phyloP scores from a whole-genome alignment of 2,329 filamentous ascomycete genomes.

The Botrytis porri region DNA sequence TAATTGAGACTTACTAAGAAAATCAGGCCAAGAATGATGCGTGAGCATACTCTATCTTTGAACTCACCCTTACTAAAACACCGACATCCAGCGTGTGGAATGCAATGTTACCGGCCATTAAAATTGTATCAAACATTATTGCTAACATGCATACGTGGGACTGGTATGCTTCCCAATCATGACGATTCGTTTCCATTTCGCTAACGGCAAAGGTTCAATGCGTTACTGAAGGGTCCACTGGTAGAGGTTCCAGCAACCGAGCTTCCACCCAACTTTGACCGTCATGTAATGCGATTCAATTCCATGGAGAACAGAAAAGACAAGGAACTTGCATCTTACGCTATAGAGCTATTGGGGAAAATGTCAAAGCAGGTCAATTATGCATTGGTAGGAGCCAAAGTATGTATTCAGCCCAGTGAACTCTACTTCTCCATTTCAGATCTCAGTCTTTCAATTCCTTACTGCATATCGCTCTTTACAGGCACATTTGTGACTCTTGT shows the following conservation, averaged over 20 bases:
- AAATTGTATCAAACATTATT: background rate
- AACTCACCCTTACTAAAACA: background rate
- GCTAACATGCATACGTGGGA: slow-evolving; percentile 3
- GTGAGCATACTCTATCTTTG: background rate
- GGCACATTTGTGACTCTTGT: background rate
- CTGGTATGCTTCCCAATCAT: background rate
- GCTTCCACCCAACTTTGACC: background rate
- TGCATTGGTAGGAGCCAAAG: background rate
- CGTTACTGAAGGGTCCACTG: background rate
- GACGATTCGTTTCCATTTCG: background rate
- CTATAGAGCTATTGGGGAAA: background rate
- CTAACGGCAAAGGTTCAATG: background rate
- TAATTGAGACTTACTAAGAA: background rate
- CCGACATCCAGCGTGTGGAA: background rate
- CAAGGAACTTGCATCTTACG: background rate
- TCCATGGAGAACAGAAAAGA: background rate
- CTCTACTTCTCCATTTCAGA: background rate
- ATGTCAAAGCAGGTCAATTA: background rate
- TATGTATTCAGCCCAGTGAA: background rate
- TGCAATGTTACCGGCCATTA: background rate
- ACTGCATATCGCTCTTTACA: background rate
- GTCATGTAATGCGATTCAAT: background rate
- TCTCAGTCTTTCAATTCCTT: background rate
- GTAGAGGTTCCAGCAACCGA: background rate
- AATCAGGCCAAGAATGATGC: slow-evolving; percentile 1